These are phyloP conservation scores for Penicillium sp. DNA, from an alignment of 2,329 filamentous ascomycete genomes.

Conservation along the genomic window DNA sequence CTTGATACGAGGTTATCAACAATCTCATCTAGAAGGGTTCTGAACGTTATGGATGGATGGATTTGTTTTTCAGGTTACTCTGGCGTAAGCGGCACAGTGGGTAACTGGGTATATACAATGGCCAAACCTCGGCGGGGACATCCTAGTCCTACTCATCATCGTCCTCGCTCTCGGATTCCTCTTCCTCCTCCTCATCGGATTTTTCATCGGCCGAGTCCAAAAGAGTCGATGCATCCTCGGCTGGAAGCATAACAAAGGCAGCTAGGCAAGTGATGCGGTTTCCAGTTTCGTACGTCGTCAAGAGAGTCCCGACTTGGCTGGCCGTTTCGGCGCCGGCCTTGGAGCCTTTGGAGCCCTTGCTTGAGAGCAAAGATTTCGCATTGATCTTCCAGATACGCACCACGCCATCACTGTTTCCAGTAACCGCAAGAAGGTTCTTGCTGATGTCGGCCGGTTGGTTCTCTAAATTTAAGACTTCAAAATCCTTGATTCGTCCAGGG, in stretches of 20 bases:
- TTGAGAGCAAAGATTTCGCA: slow-evolving; percentile 23
- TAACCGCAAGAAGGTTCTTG: slow-evolving; percentile 55
- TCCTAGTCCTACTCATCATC: slow-evolving; percentile 28
- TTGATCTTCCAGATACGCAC: slow-evolving; percentile 69
- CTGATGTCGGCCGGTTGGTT: slow-evolving; percentile 26
- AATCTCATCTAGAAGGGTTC: no score
- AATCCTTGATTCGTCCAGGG: slow-evolving; percentile 77
- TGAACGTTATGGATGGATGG: no score
- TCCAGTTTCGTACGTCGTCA: slow-evolving; percentile 76
- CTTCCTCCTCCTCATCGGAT: slow-evolving; percentile 30
- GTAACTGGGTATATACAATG: slow-evolving; percentile 23
- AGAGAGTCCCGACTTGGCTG: slow-evolving; percentile 55
- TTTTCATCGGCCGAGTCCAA: slow-evolving; percentile 52
- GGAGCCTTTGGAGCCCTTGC: slow-evolving; percentile 14
- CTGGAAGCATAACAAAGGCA: slow-evolving; percentile 76
- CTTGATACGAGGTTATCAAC: no score
- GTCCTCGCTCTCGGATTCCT: slow-evolving; percentile 26
- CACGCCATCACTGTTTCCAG: slow-evolving; percentile 78
- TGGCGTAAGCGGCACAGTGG: no score
- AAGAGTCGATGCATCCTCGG: slow-evolving; percentile 48
- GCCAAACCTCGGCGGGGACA: slow-evolving; percentile 5
- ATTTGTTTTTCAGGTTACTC: no score
- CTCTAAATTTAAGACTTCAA: slow-evolving; percentile 56
- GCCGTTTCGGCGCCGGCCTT: slow-evolving; percentile 15
- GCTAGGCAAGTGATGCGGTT: slow-evolving; percentile 85